phyloP scores from a whole-genome alignment of 176 grass and related monocot genomes.

The Pharus latifolius region DNA sequence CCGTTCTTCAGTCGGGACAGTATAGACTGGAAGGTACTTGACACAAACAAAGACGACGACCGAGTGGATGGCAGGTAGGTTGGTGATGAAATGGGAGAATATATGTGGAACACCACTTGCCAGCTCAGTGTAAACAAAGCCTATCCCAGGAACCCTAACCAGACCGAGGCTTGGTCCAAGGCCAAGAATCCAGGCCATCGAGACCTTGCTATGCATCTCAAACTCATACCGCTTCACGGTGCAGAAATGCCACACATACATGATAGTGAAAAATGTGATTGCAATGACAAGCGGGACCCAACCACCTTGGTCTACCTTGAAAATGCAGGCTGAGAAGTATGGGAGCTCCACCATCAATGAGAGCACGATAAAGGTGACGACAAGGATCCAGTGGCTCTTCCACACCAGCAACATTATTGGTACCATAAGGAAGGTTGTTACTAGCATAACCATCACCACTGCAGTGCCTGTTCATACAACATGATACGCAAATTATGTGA shows the following conservation, averaged over 20 bases:
- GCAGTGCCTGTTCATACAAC: slow-evolving; percentile 54
- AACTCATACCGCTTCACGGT: slow-evolving; percentile 53
- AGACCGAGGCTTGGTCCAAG: slow-evolving; percentile 58
- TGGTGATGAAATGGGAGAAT: slow-evolving; percentile 73
- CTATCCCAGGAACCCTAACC: slow-evolving; percentile 68
- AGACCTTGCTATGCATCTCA: slow-evolving; percentile 63
- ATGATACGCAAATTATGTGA: slow-evolving; percentile 4
- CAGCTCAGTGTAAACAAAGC: slow-evolving; percentile 57
- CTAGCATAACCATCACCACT: slow-evolving; percentile 80
- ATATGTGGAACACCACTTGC: slow-evolving; percentile 52
- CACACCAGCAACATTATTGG: slow-evolving; percentile 80
- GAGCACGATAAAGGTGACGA: slow-evolving; percentile 45
- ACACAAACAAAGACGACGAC: slow-evolving; percentile 61
- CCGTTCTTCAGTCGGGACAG: slow-evolving; percentile 29
- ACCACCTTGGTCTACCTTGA: slow-evolving; percentile 65
- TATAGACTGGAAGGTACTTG: slow-evolving; percentile 59
- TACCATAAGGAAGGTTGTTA: slow-evolving; percentile 74
- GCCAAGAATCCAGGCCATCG: slow-evolving; percentile 59
- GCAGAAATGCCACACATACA: slow-evolving; percentile 76
- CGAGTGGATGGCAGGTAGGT: slow-evolving; percentile 64
- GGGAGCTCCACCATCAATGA: slow-evolving; percentile 59
- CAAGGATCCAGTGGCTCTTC: slow-evolving; percentile 69
- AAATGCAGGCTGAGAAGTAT: slow-evolving; percentile 44
- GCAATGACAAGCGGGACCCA: slow-evolving; percentile 71
- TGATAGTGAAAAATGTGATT: slow-evolving; percentile 34